phyloP scores from a whole-genome alignment of 768 basidiomycete species.

The Hypholoma fasciculare region DNA sequence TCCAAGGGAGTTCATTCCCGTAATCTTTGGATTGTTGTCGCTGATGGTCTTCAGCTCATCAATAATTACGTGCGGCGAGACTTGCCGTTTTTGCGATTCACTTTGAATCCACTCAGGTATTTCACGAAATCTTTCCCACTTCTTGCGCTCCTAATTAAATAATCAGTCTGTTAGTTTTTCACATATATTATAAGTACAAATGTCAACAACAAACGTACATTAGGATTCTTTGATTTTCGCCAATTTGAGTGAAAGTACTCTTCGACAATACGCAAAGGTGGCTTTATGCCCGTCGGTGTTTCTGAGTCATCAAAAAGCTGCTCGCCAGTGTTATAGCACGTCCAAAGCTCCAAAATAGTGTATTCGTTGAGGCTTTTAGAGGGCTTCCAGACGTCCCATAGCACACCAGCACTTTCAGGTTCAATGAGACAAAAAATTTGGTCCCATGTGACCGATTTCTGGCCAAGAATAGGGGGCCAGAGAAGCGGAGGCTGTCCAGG shows the following conservation, averaged over 20 bases:
- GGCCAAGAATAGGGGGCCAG: conserved; percentile 22
- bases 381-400: conserved; percentile 26
- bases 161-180: conserved; percentile 5
- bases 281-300: conserved; percentile 23
- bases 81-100: neutral
- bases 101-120: conserved; percentile 21
- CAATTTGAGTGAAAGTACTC: conserved; percentile 18
- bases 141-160: conserved; percentile 14
- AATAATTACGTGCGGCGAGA: conserved; percentile 8
- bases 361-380: conserved; percentile 20
- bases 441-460: conserved; percentile 21
- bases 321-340: conserved; percentile 20
- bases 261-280: conserved; percentile 24
- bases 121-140: conserved; percentile 24
- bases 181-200: conserved; percentile 14
- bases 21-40: neutral
- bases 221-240: conserved; percentile 44
- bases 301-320: conserved; percentile 12
- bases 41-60: conserved; percentile 3
- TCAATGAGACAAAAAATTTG: conserved; percentile 22
- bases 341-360: conserved; percentile 19
- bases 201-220: conserved; percentile 15
- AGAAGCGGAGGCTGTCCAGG: conserved; percentile 14
- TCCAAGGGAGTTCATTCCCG: neutral
- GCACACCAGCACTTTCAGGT: conserved; percentile 12